Evolutionary conservation across 441 rosid species (phyloP).

Genomic region (Mallotus repandus): DNA sequence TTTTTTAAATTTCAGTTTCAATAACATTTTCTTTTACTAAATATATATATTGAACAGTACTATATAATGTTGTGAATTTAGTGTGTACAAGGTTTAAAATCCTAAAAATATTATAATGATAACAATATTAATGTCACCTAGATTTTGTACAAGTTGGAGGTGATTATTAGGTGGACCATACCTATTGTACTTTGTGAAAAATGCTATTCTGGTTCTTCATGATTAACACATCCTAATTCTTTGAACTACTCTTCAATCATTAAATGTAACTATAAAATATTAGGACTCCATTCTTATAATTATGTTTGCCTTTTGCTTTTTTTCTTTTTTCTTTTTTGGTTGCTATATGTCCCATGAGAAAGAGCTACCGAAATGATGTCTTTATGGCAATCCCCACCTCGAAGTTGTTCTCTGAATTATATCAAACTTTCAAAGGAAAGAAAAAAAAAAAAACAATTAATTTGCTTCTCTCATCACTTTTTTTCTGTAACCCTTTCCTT

Average conservation of each 20-base stretch:
- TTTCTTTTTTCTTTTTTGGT: neutral
- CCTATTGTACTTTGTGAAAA: slow-evolving; percentile 28
- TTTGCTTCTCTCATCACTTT: neutral
- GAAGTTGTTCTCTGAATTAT: slow-evolving; percentile 11
- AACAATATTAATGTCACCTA: neutral
- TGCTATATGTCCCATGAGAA: neutral
- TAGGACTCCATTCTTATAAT: slow-evolving; percentile 18
- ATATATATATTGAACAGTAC: neutral
- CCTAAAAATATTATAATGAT: neutral
- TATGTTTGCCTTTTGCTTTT: slow-evolving; percentile 20
- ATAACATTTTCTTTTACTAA: neutral
- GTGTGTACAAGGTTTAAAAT: slow-evolving; percentile 26
- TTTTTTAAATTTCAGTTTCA: neutral
- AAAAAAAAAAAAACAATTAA: neutral
- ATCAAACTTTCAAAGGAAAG: neutral
- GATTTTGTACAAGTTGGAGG: slow-evolving; percentile 24
- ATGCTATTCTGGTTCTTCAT: slow-evolving; percentile 34
- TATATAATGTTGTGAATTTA: neutral
- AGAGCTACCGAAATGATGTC: slow-evolving; percentile 8
- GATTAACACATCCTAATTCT: slow-evolving; percentile 33
- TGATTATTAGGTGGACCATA: slow-evolving; percentile 41
- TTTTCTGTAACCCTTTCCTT: slow-evolving; percentile 7
- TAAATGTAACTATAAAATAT: slow-evolving; percentile 22
- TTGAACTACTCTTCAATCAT: slow-evolving; percentile 39
- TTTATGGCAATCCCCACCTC: slow-evolving; percentile 21